A percentile compares a stretch with the other conserved stretches of the same genome.
Evolutionary conservation across 176 grass and related monocot genomes (phyloP).

Genomic region (Neostapfia colusana): DNA sequence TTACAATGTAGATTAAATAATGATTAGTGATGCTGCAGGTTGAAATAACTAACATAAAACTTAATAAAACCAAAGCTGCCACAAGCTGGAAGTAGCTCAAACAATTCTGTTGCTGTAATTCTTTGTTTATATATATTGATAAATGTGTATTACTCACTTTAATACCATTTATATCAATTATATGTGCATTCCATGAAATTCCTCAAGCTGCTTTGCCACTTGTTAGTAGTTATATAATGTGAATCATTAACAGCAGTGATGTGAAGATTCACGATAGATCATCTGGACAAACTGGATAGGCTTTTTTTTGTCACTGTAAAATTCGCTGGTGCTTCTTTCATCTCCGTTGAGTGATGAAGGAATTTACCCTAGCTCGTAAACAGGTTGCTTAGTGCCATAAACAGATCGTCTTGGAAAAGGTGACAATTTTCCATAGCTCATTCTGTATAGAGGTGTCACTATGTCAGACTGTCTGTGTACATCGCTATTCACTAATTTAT

Average conservation of each 20-base stretch:
- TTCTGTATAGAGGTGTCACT: neutral
- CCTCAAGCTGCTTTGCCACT: too few species aligned
- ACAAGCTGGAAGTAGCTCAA: neutral
- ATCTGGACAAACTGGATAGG: neutral
- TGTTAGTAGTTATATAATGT: neutral
- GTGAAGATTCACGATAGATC: neutral
- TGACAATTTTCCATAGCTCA: neutral
- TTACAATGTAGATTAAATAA: constrained; percentile 9
- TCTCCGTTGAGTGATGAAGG: neutral
- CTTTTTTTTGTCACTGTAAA: neutral
- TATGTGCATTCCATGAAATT: neutral
- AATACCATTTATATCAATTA: too few species aligned
- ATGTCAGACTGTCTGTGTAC: neutral
- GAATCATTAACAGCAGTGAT: neutral
- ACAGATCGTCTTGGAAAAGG: neutral
- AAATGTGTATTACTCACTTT: too few species aligned
- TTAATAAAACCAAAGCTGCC: neutral
- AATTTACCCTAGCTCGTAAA: neutral
- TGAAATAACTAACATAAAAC: neutral
- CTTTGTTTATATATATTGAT: too few species aligned
- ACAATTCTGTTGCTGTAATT: neutral
- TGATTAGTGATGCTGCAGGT: neutral
- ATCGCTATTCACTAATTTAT: neutral
- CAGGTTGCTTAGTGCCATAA: neutral
- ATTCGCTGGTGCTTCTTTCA: constrained; percentile 11